Evolutionary conservation across 2,329 filamentous ascomycete genomes (phyloP), one percentile per base, ranked within the genome.

Genomic region (Polytolypa hystricis): DNA sequence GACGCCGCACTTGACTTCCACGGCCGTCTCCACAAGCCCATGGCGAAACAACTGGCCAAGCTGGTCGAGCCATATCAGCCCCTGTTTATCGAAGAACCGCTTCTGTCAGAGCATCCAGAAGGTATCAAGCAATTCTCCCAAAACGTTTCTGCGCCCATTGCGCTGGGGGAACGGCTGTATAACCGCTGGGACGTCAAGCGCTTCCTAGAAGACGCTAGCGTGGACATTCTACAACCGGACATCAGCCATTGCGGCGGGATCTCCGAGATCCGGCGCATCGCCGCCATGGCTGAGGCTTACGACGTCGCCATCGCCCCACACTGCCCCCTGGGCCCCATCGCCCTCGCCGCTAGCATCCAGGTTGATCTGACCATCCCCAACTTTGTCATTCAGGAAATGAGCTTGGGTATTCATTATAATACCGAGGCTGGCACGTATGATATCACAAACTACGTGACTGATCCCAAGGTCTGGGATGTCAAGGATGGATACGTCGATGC

Each of bases 1-100:
- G 81, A 86, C 39, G 81, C 71, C 0, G 83, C 77, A 2, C 67
- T 87, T 17, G 83, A 87, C 48, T 86, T 86, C 56, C 83, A 87
- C 52, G 83, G 82, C 3, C 73, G 81, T 6, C 64, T 84, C 0
- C 81, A 86, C 57, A 80, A 79, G 42, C 78, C 80, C n/a, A 86
- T 86, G 80, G 81, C 81, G 0, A 84, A 82, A 47, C 81, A 86
- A 47, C 68, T 87, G 2, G 79, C 78, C 1, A 70, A 71, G 39
- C 66, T 71, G 0, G 66, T 86, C 0, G 79, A 80, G 42, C 79
- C 79, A 0, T 70, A 82, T 45, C 66, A 67, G 1, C 81, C 81
- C 0, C 61, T 86, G n/a, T 86, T 85, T 53, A 77, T 86, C 29
- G 81, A 85, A 52, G 81, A 85, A 46, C 80, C 80, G 0, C 60